phyloP scores from a whole-genome alignment of 169 alveolate species.

The Babesia microti region DNA sequence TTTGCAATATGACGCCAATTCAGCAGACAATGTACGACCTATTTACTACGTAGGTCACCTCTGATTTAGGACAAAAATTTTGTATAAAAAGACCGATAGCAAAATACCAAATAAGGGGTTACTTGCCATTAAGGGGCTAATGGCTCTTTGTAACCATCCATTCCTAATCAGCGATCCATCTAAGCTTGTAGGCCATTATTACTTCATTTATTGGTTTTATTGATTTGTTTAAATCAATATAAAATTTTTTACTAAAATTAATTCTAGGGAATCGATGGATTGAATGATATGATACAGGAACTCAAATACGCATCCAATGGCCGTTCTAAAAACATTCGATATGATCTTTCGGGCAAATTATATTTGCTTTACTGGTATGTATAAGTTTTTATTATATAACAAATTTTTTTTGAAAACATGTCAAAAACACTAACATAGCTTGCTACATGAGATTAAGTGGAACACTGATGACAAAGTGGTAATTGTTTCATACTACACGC shows the following conservation, averaged over 20 bases:
- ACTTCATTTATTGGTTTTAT: slow-evolving; percentile 9
- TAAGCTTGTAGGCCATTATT: too few species aligned
- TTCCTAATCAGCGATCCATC: slow-evolving; percentile 33
- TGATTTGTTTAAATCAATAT: neutral
- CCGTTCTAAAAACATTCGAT: slow-evolving; percentile 18
- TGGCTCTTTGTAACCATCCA: slow-evolving; percentile 80
- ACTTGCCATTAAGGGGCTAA: slow-evolving; percentile 63
- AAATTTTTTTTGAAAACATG: slow-evolving; percentile 19
- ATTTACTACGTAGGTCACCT: slow-evolving; percentile 41
- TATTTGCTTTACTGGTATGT: slow-evolving; percentile 11
- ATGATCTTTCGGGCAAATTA: slow-evolving; percentile 41
- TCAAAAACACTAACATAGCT: slow-evolving; percentile 34
- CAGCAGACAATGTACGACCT: slow-evolving; percentile 63
- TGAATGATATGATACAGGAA: slow-evolving; percentile 4
- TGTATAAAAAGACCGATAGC: slow-evolving; percentile 18
- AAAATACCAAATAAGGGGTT: slow-evolving; percentile 51
- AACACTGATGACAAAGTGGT: slow-evolving; percentile 76
- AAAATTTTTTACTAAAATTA: slow-evolving; percentile 5
- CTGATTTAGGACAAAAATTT: slow-evolving; percentile 20
- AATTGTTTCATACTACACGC: slow-evolving; percentile 80
- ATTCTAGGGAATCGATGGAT: slow-evolving; percentile 12
- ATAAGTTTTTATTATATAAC: slow-evolving; percentile 28
- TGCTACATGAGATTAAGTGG: slow-evolving; percentile 57
- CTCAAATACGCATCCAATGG: slow-evolving; percentile 2
- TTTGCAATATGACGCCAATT: slow-evolving; percentile 70